Conservation (phyloP, 1,284 basidiomycete species). For the Microbotryum intermedium region DNA sequence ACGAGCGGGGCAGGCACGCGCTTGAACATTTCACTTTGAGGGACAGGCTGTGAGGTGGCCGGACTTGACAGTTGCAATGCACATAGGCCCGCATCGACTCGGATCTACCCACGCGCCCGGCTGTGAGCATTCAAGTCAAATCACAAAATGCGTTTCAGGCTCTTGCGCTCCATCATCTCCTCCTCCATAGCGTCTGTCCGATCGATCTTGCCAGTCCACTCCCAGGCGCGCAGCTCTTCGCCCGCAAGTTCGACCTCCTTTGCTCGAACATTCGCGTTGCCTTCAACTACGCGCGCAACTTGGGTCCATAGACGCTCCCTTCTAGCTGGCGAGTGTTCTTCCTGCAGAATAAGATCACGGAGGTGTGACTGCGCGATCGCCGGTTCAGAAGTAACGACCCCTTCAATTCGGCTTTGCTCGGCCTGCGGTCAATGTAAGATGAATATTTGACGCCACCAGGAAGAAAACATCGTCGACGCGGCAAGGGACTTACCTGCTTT, state of each 20-base stretch:
- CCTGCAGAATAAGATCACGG: conserved; percentile 77
- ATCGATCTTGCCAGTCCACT: conserved; percentile 41
- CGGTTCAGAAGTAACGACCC: conserved; percentile 63
- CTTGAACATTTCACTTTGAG: not conserved
- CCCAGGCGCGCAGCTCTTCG: conserved; percentile 51
- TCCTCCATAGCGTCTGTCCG: not conserved
- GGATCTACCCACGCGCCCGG: not conserved
- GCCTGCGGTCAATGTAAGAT: conserved; percentile 14
- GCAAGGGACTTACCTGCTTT: conserved; percentile 13
- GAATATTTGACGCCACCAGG: not conserved
- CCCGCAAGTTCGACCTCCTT: conserved; percentile 79
- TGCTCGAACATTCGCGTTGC: conserved; percentile 85
- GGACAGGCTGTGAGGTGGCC: not conserved
- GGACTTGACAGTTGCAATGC: not conserved
- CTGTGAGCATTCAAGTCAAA: not conserved
- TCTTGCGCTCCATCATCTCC: not conserved
- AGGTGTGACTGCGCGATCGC: conserved; percentile 83
- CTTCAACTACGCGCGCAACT: conserved; percentile 81
- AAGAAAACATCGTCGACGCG: not conserved
- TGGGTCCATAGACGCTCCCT: conserved; percentile 72
- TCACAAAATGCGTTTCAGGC: not conserved
- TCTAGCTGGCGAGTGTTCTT: conserved; percentile 61
- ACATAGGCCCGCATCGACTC: not conserved
- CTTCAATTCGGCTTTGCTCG: conserved; percentile 75
- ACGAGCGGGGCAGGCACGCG: not conserved